Conservation (phyloP, 176 grass and related monocot genomes). For the Luzula sylvatica region DNA sequence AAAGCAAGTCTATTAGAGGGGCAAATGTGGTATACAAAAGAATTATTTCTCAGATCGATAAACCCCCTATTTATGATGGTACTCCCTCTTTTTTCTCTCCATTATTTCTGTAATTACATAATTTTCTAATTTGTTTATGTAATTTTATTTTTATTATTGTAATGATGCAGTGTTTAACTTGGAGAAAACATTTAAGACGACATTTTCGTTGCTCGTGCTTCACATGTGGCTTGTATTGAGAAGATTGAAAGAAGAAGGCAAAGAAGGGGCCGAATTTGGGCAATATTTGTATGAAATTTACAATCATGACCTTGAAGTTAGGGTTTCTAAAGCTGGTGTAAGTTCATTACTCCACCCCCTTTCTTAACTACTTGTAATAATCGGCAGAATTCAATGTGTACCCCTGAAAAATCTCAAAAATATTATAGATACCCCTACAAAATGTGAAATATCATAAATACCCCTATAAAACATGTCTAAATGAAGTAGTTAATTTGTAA, state of each 20-base stretch:
- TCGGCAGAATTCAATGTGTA: no score
- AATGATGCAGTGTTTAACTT: constrained; percentile 87
- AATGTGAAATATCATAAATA: no score
- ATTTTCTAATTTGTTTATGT: neutral
- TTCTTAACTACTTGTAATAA: no score
- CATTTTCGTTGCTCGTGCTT: constrained; percentile 92
- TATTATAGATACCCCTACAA: no score
- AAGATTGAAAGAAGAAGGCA: constrained; percentile 86
- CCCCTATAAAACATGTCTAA: no score
- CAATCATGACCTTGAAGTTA: constrained; percentile 93
- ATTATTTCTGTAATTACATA: neutral
- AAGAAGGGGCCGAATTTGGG: constrained; percentile 82
- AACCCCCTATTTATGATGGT: constrained; percentile 85
- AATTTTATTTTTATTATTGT: constrained; percentile 15
- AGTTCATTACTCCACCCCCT: constrained; percentile 21
- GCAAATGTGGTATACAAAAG: constrained; percentile 79
- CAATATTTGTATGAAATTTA: constrained; percentile 94
- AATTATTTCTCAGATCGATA: constrained; percentile 77
- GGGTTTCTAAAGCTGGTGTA: constrained; percentile 98
- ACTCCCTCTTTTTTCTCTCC: constrained; percentile 16
- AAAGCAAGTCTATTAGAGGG: constrained; percentile 92
- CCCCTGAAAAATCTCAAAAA: no score
- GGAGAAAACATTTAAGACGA: constrained; percentile 99
- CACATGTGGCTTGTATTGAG: constrained; percentile 94
- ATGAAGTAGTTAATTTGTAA: no score